phyloP scores from a whole-genome alignment of 2,329 filamentous ascomycete genomes.

The Apiospora aurea region DNA sequence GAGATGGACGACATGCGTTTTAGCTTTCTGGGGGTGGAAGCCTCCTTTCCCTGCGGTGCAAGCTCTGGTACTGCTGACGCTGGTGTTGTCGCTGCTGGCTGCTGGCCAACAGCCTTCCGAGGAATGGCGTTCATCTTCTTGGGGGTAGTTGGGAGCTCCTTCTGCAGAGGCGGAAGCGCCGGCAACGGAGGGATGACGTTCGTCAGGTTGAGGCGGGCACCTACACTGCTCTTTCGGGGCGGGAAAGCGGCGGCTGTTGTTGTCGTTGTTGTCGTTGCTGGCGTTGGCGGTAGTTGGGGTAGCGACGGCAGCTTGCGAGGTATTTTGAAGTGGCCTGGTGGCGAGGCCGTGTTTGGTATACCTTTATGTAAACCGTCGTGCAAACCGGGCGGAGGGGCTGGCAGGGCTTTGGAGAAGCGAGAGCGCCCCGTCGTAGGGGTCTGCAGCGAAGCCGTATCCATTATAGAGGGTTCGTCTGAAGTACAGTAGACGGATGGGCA shows the following conservation, averaged over 20 bases:
- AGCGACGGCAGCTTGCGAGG: constrained; percentile 36
- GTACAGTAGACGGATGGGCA: constrained; percentile 2
- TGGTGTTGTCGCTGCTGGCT: constrained; percentile 16
- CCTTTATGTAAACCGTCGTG: constrained; percentile 27
- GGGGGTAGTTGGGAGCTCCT: constrained; percentile 33
- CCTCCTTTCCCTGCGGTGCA: constrained; percentile 26
- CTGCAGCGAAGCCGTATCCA: constrained; percentile 36
- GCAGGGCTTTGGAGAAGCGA: constrained; percentile 66
- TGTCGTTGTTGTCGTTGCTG: constrained; percentile 24
- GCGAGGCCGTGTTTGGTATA: not conserved
- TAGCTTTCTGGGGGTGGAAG: constrained; percentile 34
- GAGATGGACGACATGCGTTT: constrained; percentile 58
- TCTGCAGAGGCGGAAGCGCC: constrained; percentile 36
- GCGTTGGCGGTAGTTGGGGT: constrained; percentile 26
- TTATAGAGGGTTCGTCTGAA: constrained; percentile 34
- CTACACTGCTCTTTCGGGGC: constrained; percentile 39
- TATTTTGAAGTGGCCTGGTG: constrained; percentile 33
- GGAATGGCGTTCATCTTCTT: constrained; percentile 44
- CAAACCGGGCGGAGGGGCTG: constrained; percentile 52
- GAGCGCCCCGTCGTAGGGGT: constrained; percentile 53
- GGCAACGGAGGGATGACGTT: constrained; percentile 41
- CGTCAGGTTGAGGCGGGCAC: constrained; percentile 36
- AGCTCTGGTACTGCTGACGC: constrained; percentile 21
- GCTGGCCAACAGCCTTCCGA: constrained; percentile 44
- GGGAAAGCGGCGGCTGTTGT: constrained; percentile 33